These are phyloP conservation scores for Metarhizium rileyi DNA, from an alignment of 2,329 filamentous ascomycete genomes.

Conservation along the genomic window DNA sequence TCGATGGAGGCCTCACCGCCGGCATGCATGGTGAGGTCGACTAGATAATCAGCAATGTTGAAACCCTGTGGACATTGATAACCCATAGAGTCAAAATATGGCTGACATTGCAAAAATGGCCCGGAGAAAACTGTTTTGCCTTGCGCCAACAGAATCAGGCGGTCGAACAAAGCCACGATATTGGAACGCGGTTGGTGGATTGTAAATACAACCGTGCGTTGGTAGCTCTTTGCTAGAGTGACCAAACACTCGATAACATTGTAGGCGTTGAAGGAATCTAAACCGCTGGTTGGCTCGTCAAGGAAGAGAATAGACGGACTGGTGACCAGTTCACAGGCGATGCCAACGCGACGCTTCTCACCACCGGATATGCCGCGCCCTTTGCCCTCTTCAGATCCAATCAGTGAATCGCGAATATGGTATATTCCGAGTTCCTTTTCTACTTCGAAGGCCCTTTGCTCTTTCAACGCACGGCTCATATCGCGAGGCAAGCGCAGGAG, in stretches of 20 bases:
- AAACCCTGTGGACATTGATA: slow-evolving; percentile 93
- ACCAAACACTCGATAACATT: slow-evolving; percentile 96
- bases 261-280: slow-evolving; percentile 96
- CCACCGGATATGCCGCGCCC: slow-evolving; percentile 94
- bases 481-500: slow-evolving; percentile 82
- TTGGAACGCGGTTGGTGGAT: slow-evolving; percentile 98
- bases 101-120: slow-evolving; percentile 77
- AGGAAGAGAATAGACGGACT: slow-evolving; percentile 95
- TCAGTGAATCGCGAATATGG: slow-evolving; percentile 87
- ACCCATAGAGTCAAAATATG: slow-evolving; percentile 85
- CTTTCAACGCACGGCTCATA: slow-evolving; percentile 82
- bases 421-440: slow-evolving; percentile 93
- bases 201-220: slow-evolving; percentile 94
- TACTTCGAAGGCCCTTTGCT: slow-evolving; percentile 83
- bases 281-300: slow-evolving; percentile 90
- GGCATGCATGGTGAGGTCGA: slow-evolving; percentile 96
- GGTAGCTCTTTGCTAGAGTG: slow-evolving; percentile 89
- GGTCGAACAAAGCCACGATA: slow-evolving; percentile 93
- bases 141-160: slow-evolving; percentile 80
- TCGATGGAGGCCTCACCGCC: slow-evolving; percentile 48
- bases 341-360: slow-evolving; percentile 91
- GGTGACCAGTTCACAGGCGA: slow-evolving; percentile 94
- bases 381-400: slow-evolving; percentile 90
- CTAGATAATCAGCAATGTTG: slow-evolving; percentile 96
- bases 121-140: slow-evolving; percentile 91